Percentiles rank a stretch among this genome's conserved stretches.
phyloP scores from a whole-genome alignment of 2,329 filamentous ascomycete genomes.

The Fusarium sp. region DNA sequence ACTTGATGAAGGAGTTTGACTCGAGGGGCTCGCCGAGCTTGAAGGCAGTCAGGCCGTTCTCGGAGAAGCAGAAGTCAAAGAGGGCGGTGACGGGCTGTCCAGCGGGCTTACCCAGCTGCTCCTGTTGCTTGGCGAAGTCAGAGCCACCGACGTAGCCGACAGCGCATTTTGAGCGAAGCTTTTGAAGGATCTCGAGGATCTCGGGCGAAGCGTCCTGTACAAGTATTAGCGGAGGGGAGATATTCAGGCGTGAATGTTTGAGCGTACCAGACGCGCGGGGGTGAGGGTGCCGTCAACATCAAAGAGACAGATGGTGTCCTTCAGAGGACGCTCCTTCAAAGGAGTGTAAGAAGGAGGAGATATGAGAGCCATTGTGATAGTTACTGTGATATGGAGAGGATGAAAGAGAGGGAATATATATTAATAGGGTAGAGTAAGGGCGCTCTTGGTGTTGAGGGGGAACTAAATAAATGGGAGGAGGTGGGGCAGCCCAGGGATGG shows the following conservation, averaged over 20 bases:
- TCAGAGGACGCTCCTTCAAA: constrained; percentile 84
- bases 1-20: constrained; percentile 88
- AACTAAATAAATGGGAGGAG: constrained; percentile 13
- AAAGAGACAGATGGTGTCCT: constrained; percentile 95
- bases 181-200: constrained; percentile 83
- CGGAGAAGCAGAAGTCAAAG: constrained; percentile 98
- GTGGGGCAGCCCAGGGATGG: constrained; percentile 15
- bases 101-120: constrained; percentile 81
- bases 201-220: constrained; percentile 77
- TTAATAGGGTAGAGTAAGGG: constrained; percentile 26
- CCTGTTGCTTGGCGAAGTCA: constrained; percentile 93
- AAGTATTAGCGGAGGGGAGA: neutral
- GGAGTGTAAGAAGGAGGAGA: constrained; percentile 71
- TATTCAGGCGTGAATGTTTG: constrained; percentile 5
- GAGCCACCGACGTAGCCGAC: constrained; percentile 95
- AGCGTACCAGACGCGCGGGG: constrained; percentile 77
- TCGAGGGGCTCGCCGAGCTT: constrained; percentile 82
- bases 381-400: neutral
- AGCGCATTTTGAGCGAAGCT: constrained; percentile 86
- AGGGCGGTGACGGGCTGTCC: constrained; percentile 79
- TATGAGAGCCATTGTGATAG: constrained; percentile 55
- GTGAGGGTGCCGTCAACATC: constrained; percentile 96
- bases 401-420: constrained; percentile 11
- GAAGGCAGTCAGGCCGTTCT: constrained; percentile 95
- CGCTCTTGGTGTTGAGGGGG: constrained; percentile 34